These are phyloP conservation scores for Bryum argenteum DNA, from an alignment of 225 moss, liverwort and hornwort genomes.

Conservation along the genomic window DNA sequence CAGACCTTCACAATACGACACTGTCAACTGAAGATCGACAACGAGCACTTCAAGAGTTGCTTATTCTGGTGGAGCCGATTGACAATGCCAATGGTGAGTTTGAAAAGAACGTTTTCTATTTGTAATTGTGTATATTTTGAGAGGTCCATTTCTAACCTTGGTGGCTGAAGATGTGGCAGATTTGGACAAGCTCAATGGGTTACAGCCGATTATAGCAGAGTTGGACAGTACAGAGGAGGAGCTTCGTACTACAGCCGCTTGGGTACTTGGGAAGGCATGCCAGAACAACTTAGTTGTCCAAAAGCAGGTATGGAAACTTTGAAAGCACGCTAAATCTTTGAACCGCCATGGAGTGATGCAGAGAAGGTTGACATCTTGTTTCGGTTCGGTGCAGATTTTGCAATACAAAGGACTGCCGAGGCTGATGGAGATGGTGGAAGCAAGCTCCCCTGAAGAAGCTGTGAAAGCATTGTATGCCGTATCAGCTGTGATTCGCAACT, in stretches of 20 bases:
- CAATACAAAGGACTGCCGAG: slow-evolving; percentile 70
- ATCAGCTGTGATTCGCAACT: slow-evolving; percentile 89
- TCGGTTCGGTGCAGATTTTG: slow-evolving; percentile 51
- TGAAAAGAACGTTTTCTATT: not conserved
- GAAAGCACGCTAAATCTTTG: not conserved
- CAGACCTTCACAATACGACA: slow-evolving; percentile 79
- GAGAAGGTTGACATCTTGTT: not conserved
- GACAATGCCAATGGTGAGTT: slow-evolving; percentile 90
- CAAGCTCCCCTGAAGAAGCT: slow-evolving; percentile 68
- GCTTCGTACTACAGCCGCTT: slow-evolving; percentile 84
- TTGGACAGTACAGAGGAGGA: slow-evolving; percentile 80
- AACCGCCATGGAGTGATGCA: not conserved
- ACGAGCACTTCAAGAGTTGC: slow-evolving; percentile 82
- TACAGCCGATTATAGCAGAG: slow-evolving; percentile 75
- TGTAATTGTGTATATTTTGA: not conserved
- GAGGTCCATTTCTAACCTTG: slow-evolving; percentile 19
- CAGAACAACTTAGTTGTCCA: slow-evolving; percentile 94
- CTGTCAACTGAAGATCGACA: slow-evolving; percentile 70
- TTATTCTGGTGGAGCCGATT: slow-evolving; percentile 90
- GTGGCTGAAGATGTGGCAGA: slow-evolving; percentile 77
- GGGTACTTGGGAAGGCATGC: slow-evolving; percentile 87
- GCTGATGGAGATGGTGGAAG: slow-evolving; percentile 84
- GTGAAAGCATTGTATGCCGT: slow-evolving; percentile 88
- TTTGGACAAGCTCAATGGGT: slow-evolving; percentile 85
- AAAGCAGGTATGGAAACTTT: slow-evolving; percentile 54